Evolutionary conservation across 169 alveolate genomes (phyloP), one percentile per base, ranked within the genome.

Genomic region (Cryptosporidium sp.): DNA sequence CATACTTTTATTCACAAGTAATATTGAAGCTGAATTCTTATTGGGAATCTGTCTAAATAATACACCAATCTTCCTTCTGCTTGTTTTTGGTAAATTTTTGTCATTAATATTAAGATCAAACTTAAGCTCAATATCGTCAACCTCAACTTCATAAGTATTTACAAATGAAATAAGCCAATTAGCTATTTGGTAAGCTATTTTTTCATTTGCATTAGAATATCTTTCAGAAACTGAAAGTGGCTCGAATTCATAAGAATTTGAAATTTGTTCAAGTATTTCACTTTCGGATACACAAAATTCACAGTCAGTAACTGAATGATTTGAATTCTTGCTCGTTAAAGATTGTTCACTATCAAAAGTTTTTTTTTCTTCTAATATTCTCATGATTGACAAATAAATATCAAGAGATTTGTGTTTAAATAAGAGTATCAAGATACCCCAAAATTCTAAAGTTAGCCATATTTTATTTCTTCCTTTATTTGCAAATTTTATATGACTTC

Each of bases 381-480:
- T 18, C 65, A 80, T 12, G 10, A 80, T 26, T 21, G 89, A 35
- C 48, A 80, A 65, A 80, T 80, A 80, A 21, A 65, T 42, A 44
- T 80, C 89, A 1, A 80, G 45, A 5, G 80, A 60, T 42, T 37
- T 80, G 39, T 60, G 65, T n/a, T 62, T 60, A 12, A 80, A 44
- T 23, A 80, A 62, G 16, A 80, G 75, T 14, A 80, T 33, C 5
- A 80, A 80, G 6, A 73, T 62, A 7, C 89, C 89, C 89, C 89
- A 80, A 39, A 80, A 80, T 44, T 80, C 89, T 0, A 80, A 35
- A 14, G 75, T 80, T 42, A 80, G 21, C 89, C 89, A 80, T 2
- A 62, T 5, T 65, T 62, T 80, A 29, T 80, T 80, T 56, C 1
- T 29, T 21, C 52, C 68, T 33, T 80, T 80, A n/a, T 14, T 33